Evolutionary conservation across 2,329 filamentous ascomycete species (phyloP).

Genomic region (Grosmannia clavigera): DNA sequence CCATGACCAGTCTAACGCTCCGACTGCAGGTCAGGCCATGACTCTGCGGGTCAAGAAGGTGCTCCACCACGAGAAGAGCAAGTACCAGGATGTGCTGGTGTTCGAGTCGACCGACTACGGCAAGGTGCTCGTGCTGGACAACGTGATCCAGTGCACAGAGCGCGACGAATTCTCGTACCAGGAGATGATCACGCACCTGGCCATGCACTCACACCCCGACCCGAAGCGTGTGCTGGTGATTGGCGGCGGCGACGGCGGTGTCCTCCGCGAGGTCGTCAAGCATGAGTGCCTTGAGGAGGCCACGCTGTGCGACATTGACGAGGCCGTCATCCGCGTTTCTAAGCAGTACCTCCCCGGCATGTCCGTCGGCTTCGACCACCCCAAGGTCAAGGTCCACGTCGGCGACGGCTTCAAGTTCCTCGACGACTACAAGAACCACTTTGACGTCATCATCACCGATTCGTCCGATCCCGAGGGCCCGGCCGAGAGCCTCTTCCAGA

Average conservation of each 20-base stretch:
- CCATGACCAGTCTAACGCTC: not conserved
- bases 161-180: slow-evolving; percentile 98
- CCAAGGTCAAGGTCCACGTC: slow-evolving; percentile 83
- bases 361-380: slow-evolving; percentile 85
- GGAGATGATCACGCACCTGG: slow-evolving; percentile 99
- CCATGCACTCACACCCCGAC: slow-evolving; percentile 96
- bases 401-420: slow-evolving; percentile 99
- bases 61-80: slow-evolving; percentile 96
- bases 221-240: slow-evolving; percentile 98
- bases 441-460: slow-evolving; percentile 99
- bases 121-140: slow-evolving; percentile 92
- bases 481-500: slow-evolving; percentile 93
- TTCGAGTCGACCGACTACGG: slow-evolving; percentile 98
- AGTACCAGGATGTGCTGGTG: slow-evolving; percentile 98
- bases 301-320: slow-evolving; percentile 94
- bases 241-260: slow-evolving; percentile 92
- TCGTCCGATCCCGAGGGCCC: slow-evolving; percentile 95
- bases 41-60: slow-evolving; percentile 96
- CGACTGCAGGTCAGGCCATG: slow-evolving; percentile 73
- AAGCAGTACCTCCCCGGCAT: slow-evolving; percentile 96
- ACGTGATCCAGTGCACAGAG: slow-evolving; percentile 98
- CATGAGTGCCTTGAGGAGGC: slow-evolving; percentile 95
- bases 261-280: slow-evolving; percentile 97
- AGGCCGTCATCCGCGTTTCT: slow-evolving; percentile 95
- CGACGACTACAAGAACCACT: slow-evolving; percentile 88